Evolutionary conservation across 352 stramenopile species (phyloP), one percentile per base, ranked within the genome.

Genomic region (Phytophthora citricola): DNA sequence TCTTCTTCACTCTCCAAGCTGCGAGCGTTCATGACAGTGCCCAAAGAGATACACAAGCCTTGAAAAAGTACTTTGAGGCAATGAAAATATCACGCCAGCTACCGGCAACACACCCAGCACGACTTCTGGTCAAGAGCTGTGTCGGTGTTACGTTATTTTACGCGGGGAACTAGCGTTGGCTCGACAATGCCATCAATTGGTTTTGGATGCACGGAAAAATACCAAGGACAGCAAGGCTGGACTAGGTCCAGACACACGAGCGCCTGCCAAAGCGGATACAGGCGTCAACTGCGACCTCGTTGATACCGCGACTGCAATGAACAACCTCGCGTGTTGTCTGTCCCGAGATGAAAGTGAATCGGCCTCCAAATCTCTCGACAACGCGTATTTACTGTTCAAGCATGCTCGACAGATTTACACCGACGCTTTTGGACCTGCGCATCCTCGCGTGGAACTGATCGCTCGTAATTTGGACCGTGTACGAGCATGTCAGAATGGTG

Each of bases 271-370:
- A 29, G 36, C 50, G 1, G 40, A 59, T 8, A 47, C 12, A 12
- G 52, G 9, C 24, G 17, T 7, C 4, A 48, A 36, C 10, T 34
- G 41, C 39, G 5, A 14, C 8, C 48, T 90, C 56, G 46, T 87
- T 11, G 83, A 93, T 51, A 86, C 82, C 3, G 85, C 85, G 8
- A 91, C 84, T 4, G 66, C 80, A 11, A 86, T 93, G 75, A 92
- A 90, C 70, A 93, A 91, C 45, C 59, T 92, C 20, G 83, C 79
- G 7, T 92, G 85, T 47, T 93, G 85, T 44, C 46, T 89, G 9
- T 87, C 79, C 26, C 79, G 89, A 57, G 76, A 90, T 27, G 49
- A 71, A 7, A 75, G 77, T 15, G 67, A 76, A 17, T 46, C 49
- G 5, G 57, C 60, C 3, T 58, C 64, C 4, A 70, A 64, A 8